Base-by-base conservation (phyloP, 83 land plant genomes). In the Picea engelmannii region DNA sequence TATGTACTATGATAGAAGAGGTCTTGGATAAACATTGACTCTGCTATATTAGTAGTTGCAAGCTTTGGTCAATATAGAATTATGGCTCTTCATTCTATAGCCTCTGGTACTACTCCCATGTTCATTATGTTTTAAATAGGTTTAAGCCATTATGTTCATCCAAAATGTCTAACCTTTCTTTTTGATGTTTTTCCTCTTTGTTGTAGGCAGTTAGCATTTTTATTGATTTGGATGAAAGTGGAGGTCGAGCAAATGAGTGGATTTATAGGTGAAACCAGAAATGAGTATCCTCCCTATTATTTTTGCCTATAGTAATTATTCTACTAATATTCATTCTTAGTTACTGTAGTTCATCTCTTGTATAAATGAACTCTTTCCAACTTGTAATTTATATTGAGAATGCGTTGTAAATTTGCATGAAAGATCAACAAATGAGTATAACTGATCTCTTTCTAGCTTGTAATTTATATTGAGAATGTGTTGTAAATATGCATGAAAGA, bases 231-330 rank as follows among this genome's bases (percentile, higher is more conserved):
- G 98, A 97, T 76, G 96, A 95, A 67, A 83, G 91, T 63, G 99
- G 99, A 44, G 99, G 96, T 18, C 95, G 99, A n/a, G 88, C 98
- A 20, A 92, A 89, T 65, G 99, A 97, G 79, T 97, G 99, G 99
- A 97, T 97, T 24, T 92, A 92, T 86, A 93, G 91, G 82, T 97
- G 87, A 89, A 73, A 17, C 21, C 38, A 18, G 9, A 42, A 66
- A 25, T 66, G 70, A 24, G 35, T 10, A 27, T 66, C 4, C 13
- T 3, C 21, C n/a, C 13, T 44, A 44, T 73, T 73, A 20, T 4
- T 68, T 73, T 73, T 73, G 76, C 55, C n/a, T 47, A 18, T n/a
- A 73, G 76, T 8, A 44, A 44, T 44, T 44, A 15, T 73, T 52
- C 13, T 52, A 11, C 58, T 52, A 52, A 73, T 73, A 21, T 44